Conservation (phyloP, 202 grass and related monocot genomes). For the Elaeis oleifera region DNA sequence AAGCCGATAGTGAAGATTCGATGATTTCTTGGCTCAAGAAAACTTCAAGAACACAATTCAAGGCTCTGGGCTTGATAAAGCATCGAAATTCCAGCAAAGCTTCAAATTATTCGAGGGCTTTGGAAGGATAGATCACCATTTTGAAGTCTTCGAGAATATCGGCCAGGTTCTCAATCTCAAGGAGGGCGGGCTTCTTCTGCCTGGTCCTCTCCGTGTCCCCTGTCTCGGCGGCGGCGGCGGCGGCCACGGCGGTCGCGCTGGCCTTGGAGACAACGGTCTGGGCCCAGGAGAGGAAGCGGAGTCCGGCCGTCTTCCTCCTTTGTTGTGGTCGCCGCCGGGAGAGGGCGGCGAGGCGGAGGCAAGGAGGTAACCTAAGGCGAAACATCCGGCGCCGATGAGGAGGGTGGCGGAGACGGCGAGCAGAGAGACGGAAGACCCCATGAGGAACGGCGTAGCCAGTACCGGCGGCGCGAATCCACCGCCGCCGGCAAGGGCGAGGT, state of each 20-base stretch:
- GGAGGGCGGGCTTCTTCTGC: slow-evolving; percentile 24
- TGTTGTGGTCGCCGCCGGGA: not conserved
- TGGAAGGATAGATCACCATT: slow-evolving; percentile 47
- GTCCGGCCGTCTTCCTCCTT: slow-evolving; percentile 12
- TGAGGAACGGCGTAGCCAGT: slow-evolving; percentile 26
- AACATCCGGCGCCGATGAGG: slow-evolving; percentile 61
- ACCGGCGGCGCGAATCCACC: slow-evolving; percentile 1
- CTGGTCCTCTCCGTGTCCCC: slow-evolving; percentile 1
- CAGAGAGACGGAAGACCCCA: slow-evolving; percentile 38
- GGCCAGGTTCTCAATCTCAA: slow-evolving; percentile 80
- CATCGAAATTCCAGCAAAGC: too few species aligned
- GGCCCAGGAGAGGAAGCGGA: slow-evolving; percentile 4
- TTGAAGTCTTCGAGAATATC: slow-evolving; percentile 93
- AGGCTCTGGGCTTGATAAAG: too few species aligned
- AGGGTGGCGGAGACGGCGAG: slow-evolving; percentile 33
- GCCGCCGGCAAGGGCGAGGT: not conserved
- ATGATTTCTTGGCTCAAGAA: too few species aligned
- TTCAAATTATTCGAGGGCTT: slow-evolving; percentile 38
- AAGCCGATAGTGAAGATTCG: too few species aligned
- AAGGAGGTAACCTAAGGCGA: slow-evolving; percentile 69
- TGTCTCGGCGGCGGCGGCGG: slow-evolving; percentile 19
- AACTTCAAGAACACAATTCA: too few species aligned
- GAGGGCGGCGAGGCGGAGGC: slow-evolving; percentile 10
- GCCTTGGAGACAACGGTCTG: slow-evolving; percentile 14
- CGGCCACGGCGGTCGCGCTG: slow-evolving; percentile 32